Evolutionary conservation across 371 early-diverging fungal genomes (phyloP).

Genomic region (Quaeritorhiza haematococci): DNA sequence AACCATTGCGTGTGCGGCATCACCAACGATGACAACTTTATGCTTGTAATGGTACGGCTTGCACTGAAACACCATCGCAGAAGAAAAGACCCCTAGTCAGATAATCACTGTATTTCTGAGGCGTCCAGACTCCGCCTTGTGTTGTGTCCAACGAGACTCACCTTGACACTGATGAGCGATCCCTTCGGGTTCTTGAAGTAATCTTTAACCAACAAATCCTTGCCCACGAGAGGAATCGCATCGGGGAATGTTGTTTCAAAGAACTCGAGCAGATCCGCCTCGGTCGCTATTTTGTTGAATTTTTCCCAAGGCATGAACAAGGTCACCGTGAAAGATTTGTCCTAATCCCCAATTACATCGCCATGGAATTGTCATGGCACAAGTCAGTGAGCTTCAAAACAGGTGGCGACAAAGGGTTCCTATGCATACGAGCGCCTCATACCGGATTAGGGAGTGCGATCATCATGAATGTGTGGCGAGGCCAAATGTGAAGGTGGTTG

Average conservation of each 20-base stretch:
- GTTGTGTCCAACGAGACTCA: slow-evolving; percentile 22
- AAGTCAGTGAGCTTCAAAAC: neutral
- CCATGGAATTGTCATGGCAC: neutral
- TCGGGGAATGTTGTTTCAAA: slow-evolving; percentile 81
- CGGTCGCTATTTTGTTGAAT: slow-evolving; percentile 73
- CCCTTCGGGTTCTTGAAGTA: slow-evolving; percentile 85
- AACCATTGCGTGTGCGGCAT: slow-evolving; percentile 97
- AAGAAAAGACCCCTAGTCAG: neutral
- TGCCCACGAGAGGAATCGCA: slow-evolving; percentile 74
- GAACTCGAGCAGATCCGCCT: slow-evolving; percentile 62
- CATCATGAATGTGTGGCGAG: slow-evolving; percentile 88
- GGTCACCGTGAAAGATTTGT: slow-evolving; percentile 91
- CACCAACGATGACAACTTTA: slow-evolving; percentile 80
- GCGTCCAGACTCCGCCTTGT: neutral
- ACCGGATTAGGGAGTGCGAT: slow-evolving; percentile 92
- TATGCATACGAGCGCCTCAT: slow-evolving; percentile 22
- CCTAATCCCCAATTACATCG: too few relatives aligned
- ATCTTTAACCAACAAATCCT: slow-evolving; percentile 58
- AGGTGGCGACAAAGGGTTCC: neutral
- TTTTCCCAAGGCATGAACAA: slow-evolving; percentile 88
- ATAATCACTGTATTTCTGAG: too few relatives aligned
- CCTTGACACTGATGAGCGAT: slow-evolving; percentile 75
- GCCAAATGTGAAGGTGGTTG: slow-evolving; percentile 96
- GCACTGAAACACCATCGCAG: slow-evolving; percentile 42
- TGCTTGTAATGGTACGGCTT: slow-evolving; percentile 79